Evolutionary conservation across 2,329 filamentous ascomycete species (phyloP).

Genomic region (Fusarium decemcellulare): DNA sequence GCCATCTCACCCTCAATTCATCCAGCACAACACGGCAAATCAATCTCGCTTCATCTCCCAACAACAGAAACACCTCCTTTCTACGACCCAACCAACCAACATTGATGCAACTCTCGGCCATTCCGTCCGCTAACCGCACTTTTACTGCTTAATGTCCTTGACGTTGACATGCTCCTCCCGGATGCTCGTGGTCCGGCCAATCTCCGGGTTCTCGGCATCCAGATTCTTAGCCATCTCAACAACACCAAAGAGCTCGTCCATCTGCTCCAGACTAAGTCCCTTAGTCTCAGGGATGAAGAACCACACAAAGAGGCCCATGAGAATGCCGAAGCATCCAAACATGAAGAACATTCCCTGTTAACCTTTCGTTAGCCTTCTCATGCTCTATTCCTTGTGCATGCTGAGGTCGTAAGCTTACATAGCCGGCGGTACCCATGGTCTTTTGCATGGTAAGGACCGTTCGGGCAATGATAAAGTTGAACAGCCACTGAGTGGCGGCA

Average conservation of each 20-base stretch:
- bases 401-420: conserved; percentile 49
- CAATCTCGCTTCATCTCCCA: no score
- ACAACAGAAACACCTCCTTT: background rate
- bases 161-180: conserved; percentile 42
- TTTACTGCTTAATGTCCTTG: conserved; percentile 26
- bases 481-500: conserved; percentile 79
- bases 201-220: conserved; percentile 52
- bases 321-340: conserved; percentile 75
- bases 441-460: conserved; percentile 77
- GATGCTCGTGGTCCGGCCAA: conserved; percentile 44
- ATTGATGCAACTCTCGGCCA: background rate
- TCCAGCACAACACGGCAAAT: background rate
- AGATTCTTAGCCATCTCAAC: conserved; percentile 57
- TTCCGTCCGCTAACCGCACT: background rate
- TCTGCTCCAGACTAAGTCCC: conserved; percentile 73
- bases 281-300: conserved; percentile 81
- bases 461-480: conserved; percentile 79
- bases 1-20: background rate
- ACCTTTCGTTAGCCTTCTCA: conserved; percentile 14
- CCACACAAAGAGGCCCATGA: conserved; percentile 76
- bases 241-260: conserved; percentile 77
- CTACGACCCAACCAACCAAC: background rate
- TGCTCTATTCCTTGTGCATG: background rate
- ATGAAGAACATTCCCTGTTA: conserved; percentile 75
- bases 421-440: conserved; percentile 60